phyloP scores from a whole-genome alignment of 208 protist genomes.

The Wallacemonas sp. region DNA sequence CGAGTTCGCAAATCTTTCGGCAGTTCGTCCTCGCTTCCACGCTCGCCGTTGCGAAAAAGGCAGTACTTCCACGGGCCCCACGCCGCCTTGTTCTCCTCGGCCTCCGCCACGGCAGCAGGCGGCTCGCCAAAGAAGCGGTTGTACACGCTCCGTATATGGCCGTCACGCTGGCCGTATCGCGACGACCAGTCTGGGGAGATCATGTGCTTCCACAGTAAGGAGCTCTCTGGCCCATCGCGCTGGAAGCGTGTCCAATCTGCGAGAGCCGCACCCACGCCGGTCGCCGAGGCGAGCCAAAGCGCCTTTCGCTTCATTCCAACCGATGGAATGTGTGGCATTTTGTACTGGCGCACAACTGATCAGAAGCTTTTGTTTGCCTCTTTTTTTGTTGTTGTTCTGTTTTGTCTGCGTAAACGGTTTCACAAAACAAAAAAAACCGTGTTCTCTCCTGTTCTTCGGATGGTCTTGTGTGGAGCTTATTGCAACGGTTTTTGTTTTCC shows the following conservation, averaged over 20 bases:
- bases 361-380: too few species aligned
- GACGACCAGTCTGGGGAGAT: not conserved
- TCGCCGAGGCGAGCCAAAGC: not conserved
- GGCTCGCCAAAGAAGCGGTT: slow-evolving; percentile 8
- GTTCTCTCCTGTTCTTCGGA: too few species aligned
- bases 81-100: not conserved
- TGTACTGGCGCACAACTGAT: too few species aligned
- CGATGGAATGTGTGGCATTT: not conserved
- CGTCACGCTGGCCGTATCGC: not conserved
- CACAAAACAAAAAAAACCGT: too few species aligned
- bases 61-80: slow-evolving; percentile 13
- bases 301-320: not conserved
- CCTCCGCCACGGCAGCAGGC: not conserved
- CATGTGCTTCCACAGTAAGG: not conserved
- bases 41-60: not conserved
- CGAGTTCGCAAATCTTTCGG: slow-evolving; percentile 17
- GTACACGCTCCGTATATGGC: not conserved
- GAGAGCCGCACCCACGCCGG: not conserved
- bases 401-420: slow-evolving; percentile 9
- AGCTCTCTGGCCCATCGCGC: not conserved
- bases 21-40: not conserved
- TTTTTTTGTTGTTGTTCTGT: not conserved
- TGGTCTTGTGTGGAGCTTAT: too few species aligned
- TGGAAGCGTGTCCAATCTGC: slow-evolving; percentile 3
- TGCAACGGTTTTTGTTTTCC: too few species aligned